phyloP scores from a whole-genome alignment of 2,329 filamentous ascomycete genomes.

The Domatiomyces globalis region DNA sequence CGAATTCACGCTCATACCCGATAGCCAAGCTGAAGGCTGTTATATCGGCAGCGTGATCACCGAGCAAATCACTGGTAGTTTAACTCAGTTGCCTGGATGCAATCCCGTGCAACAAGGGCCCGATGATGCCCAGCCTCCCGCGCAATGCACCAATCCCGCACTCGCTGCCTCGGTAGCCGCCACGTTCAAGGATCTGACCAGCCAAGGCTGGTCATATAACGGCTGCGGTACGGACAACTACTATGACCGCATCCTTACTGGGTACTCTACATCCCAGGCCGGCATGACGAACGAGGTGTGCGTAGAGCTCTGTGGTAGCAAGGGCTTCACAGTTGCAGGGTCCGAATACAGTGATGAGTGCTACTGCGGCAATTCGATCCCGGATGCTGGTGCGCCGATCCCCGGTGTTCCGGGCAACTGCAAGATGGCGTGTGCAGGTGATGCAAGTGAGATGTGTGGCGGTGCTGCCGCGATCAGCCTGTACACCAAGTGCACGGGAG shows the following conservation, averaged over 20 bases:
- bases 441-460: constrained; percentile 19
- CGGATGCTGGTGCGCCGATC: constrained; percentile 14
- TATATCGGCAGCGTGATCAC: constrained; percentile 33
- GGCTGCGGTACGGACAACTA: constrained; percentile 44
- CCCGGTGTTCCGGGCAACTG: constrained; percentile 19
- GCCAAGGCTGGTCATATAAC: constrained; percentile 42
- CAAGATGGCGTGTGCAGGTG: constrained; percentile 18
- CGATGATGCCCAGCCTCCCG: constrained; percentile 22
- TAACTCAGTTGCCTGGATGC: constrained; percentile 18
- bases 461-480: constrained; percentile 15
- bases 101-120: constrained; percentile 19
- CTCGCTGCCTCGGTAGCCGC: constrained; percentile 21
- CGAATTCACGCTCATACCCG: constrained; percentile 42
- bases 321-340: constrained; percentile 22
- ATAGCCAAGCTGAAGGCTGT: constrained; percentile 39
- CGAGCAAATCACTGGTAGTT: constrained; percentile 16
- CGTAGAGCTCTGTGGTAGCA: constrained; percentile 20
- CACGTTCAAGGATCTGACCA: constrained; percentile 34
- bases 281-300: constrained; percentile 21
- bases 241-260: constrained; percentile 25
- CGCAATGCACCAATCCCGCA: constrained; percentile 25
- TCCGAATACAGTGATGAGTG: constrained; percentile 20
- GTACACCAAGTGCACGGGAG: constrained; percentile 19
- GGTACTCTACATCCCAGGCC: constrained; percentile 12
- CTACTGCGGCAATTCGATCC: constrained; percentile 17